Percentiles rank a stretch among this genome's conserved stretches.
Evolutionary conservation across 768 basidiomycete genomes (phyloP).

Genomic region (Tephrocybe sp.): DNA sequence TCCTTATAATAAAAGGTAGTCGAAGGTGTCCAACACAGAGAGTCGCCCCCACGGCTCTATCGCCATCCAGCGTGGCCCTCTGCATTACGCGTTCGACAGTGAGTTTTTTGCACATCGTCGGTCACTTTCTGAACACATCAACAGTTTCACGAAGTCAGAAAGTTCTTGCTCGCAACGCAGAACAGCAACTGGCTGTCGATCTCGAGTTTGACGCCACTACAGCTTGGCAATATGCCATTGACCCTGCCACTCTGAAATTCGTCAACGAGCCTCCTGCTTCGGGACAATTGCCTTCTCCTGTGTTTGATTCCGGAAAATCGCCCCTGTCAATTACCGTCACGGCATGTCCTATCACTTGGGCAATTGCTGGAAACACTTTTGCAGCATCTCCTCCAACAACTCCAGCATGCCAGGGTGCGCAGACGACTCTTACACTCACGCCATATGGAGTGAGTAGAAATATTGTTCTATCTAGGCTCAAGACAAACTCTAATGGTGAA

Average conservation of each 20-base stretch:
- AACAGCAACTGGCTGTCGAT: conserved; percentile 47
- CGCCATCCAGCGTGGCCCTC: conserved; percentile 53
- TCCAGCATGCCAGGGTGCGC: conserved; percentile 41
- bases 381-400: conserved; percentile 45
- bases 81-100: conserved; percentile 59
- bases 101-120: conserved; percentile 15
- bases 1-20: background rate
- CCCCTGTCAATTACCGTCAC: conserved; percentile 47
- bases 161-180: conserved; percentile 40
- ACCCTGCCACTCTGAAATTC: conserved; percentile 44
- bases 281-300: conserved; percentile 40
- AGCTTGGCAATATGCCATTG: conserved; percentile 56
- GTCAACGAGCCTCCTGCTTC: conserved; percentile 30
- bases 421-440: conserved; percentile 42
- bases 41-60: conserved; percentile 49
- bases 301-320: conserved; percentile 49
- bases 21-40: conserved; percentile 28
- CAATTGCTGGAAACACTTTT: conserved; percentile 46
- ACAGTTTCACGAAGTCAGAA: conserved; percentile 34
- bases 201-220: conserved; percentile 48
- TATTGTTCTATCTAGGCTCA: too few species aligned
- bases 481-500: background rate
- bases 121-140: background rate
- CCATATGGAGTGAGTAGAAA: conserved; percentile 49
- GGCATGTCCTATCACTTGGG: conserved; percentile 53